Conservation (phyloP, 768 basidiomycete species). For the Porphyrellus cyaneotinctus region DNA sequence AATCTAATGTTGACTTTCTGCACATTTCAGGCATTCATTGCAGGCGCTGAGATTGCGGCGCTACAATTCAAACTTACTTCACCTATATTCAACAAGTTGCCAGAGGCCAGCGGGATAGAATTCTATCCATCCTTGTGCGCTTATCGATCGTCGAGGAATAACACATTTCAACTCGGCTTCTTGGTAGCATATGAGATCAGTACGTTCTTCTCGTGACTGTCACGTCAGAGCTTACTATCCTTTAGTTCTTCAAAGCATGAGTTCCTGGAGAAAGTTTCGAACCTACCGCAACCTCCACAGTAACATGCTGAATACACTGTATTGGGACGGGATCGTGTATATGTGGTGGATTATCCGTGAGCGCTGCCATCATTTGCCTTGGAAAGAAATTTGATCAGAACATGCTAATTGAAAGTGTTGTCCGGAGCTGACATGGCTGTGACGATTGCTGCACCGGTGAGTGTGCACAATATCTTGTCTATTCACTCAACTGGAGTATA, state of each 20-base stretch:
- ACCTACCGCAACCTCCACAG: conserved; percentile 18
- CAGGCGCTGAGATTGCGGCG: conserved; percentile 9
- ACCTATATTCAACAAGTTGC: conserved; percentile 1
- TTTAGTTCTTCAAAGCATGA: conserved; percentile 25
- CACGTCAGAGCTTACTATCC: neutral
- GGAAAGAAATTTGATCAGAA: neutral
- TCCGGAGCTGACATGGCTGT: conserved; percentile 14
- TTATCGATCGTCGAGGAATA: conserved; percentile 12
- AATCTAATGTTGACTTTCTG: neutral
- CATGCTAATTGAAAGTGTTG: conserved; percentile 3
- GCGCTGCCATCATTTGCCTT: neutral
- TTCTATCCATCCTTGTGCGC: conserved; percentile 16
- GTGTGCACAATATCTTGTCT: neutral
- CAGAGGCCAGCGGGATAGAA: conserved; percentile 4
- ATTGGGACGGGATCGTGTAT: conserved; percentile 28
- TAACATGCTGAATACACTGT: conserved; percentile 18
- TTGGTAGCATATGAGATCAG: conserved; percentile 21
- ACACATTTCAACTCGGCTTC: conserved; percentile 7
- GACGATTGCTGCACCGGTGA: conserved; percentile 18
- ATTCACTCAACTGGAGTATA: neutral
- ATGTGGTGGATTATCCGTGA: conserved; percentile 23
- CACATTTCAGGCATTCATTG: conserved; percentile 13
- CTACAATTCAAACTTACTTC: conserved; percentile 1
- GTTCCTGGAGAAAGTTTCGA: conserved; percentile 20
- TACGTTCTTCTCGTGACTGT: conserved; percentile 1